Percentiles rank a stretch among this genome's conserved stretches.
These are phyloP conservation scores for Moniliella sp. DNA, from an alignment of 1,284 basidiomycete species.

Conservation along the genomic window DNA sequence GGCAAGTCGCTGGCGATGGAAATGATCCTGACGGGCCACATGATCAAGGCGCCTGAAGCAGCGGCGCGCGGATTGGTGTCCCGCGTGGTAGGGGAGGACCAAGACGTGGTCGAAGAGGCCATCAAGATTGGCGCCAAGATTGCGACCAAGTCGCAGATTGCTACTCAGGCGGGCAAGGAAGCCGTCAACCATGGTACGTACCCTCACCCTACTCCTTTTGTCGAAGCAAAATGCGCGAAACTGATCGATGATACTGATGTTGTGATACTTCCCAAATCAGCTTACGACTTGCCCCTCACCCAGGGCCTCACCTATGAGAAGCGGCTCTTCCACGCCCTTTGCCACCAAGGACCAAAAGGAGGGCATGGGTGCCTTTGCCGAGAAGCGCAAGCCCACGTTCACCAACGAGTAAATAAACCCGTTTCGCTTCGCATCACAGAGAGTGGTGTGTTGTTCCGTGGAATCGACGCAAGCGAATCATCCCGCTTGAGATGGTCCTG, in stretches of 20 bases:
- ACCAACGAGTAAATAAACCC: too few relatives aligned
- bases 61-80: slow-evolving; percentile 65
- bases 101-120: slow-evolving; percentile 72
- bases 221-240: background rate
- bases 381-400: slow-evolving; percentile 88
- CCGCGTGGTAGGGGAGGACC: slow-evolving; percentile 46
- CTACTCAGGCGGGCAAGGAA: slow-evolving; percentile 79
- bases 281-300: slow-evolving; percentile 57
- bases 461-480: too few relatives aligned
- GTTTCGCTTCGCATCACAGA: too few relatives aligned
- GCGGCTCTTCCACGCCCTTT: slow-evolving; percentile 72
- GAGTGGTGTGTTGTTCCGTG: too few relatives aligned
- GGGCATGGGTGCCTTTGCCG: slow-evolving; percentile 89
- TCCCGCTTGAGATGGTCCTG: too few relatives aligned
- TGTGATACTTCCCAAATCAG: slow-evolving; percentile 1
- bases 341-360: slow-evolving; percentile 94
- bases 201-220: background rate
- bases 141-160: slow-evolving; percentile 60
- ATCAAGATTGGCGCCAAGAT: slow-evolving; percentile 60
- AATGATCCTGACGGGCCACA: slow-evolving; percentile 58
- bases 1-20: slow-evolving; percentile 94
- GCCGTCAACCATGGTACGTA: slow-evolving; percentile 65
- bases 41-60: slow-evolving; percentile 58
- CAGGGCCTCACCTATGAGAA: slow-evolving; percentile 75
- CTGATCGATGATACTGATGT: background rate